Conservation (phyloP, 2,329 filamentous ascomycete species). For the Hypoxylon sp. region DNA sequence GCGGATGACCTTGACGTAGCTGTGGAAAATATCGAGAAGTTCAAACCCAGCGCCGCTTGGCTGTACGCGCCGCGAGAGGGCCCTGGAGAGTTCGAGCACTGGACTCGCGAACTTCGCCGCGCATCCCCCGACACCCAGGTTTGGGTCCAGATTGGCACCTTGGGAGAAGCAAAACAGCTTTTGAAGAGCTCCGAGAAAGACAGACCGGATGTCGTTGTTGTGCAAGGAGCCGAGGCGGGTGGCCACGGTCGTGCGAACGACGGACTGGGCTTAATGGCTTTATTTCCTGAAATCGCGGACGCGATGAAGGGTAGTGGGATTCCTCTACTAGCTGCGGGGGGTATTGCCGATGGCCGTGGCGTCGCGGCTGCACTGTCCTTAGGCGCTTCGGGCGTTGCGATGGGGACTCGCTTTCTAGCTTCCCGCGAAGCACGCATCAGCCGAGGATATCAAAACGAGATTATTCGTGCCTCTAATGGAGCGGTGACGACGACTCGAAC, state of each 20-base stretch:
- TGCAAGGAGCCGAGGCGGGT: constrained; percentile 63
- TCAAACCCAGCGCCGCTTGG: constrained; percentile 28
- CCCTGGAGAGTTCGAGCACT: constrained; percentile 2
- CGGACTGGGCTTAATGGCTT: constrained; percentile 56
- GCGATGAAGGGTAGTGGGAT: constrained; percentile 48
- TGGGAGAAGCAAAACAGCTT: constrained; percentile 51
- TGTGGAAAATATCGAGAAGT: constrained; percentile 44
- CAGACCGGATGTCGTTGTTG: constrained; percentile 59
- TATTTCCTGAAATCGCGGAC: constrained; percentile 61
- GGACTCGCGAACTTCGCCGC: constrained; percentile 46
- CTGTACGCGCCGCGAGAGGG: constrained; percentile 12
- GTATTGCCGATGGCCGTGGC: constrained; percentile 61
- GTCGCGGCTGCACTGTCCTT: constrained; percentile 59
- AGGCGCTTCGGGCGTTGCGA: constrained; percentile 62
- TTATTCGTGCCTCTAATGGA: constrained; percentile 52
- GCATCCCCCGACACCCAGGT: constrained; percentile 54
- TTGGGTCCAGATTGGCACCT: constrained; percentile 62
- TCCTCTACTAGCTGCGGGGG: constrained; percentile 60
- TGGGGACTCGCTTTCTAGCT: constrained; percentile 73
- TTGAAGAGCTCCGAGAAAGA: constrained; percentile 49
- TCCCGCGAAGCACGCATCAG: constrained; percentile 51
- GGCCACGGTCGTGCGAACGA: constrained; percentile 57
- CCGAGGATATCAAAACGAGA: constrained; percentile 54
- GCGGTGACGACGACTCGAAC: constrained; percentile 52
- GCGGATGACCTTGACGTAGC: constrained; percentile 47